Evolutionary conservation across 257 asterid genomes (phyloP), one percentile per base, ranked within the genome.

Genomic region (Paulownia fortunei): DNA sequence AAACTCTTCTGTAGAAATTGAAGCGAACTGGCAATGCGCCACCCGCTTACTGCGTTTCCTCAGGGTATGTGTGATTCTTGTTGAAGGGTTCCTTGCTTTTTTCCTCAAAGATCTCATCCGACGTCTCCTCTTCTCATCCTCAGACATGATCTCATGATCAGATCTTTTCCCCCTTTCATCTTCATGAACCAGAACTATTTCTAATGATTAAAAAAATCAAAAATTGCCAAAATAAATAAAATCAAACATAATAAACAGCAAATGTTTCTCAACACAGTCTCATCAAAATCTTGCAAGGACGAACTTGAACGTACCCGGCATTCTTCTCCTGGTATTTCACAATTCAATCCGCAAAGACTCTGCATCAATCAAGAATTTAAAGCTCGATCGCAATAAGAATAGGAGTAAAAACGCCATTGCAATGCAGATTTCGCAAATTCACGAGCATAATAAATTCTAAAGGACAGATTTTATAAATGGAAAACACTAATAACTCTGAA

Each of bases 1-100:
- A 86, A 85, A 66, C 86, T 90, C 96, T 62, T 92, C 96, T 5
- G 86, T 83, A 18, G 96, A 90, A 79, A 93, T 82, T 6, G 98
- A 86, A 39, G 94, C 94, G 37, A 92, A 96, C 58, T 73, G 89
- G 81, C 97, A 92, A 82, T 83, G 92, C 80, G 90, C 85, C 24
- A 86, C 83, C 59, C 87, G 87, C 80, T 70, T 77, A 23, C 77
- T 82, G 55, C 67, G 80, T 39, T 76, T 87, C 82, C 49, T 80
- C 39, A 32, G 36, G 63, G 82, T 32, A 76, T 67, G 65, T n/a
- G 79, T 30, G 49, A 63, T 69, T 68, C 73, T 84, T 27, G 82
- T 60, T 4, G 90, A 80, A 71, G 86, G 80, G 72, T 55, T 73
- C 69, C 60, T 74, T n/a, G 88, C 78, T 76, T 82, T 87, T 73